Conservation (phyloP, 176 grass and related monocot genomes). For the Aegilops sharonensis region DNA sequence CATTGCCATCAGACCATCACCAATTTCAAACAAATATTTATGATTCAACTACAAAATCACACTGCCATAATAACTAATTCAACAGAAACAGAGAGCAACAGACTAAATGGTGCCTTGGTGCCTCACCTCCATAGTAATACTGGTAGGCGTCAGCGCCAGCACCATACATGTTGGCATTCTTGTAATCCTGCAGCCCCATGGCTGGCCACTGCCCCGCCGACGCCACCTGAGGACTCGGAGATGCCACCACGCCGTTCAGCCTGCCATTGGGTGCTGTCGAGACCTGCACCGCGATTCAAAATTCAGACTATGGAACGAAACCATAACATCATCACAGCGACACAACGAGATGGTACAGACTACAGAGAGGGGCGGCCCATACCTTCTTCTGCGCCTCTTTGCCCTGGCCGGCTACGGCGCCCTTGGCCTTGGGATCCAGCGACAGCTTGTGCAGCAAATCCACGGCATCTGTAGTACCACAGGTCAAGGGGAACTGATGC, state of each 20-base stretch:
- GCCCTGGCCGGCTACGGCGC: constrained; percentile 36
- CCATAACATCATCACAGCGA: not conserved
- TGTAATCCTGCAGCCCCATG: constrained; percentile 44
- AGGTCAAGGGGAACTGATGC: constrained; percentile 43
- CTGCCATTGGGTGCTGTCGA: constrained; percentile 5
- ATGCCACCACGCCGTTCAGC: constrained; percentile 20
- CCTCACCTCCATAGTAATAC: constrained; percentile 67
- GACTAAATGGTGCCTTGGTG: not conserved
- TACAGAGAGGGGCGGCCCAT: not conserved
- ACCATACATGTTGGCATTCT: constrained; percentile 42
- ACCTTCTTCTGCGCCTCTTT: constrained; percentile 45
- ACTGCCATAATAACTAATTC: not conserved
- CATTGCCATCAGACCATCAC: not conserved
- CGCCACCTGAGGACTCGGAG: constrained; percentile 4
- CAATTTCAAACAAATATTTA: not conserved
- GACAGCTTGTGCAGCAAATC: constrained; percentile 65
- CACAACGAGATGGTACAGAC: not conserved
- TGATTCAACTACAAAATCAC: not conserved
- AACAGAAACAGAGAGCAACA: not conserved
- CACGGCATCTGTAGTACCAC: constrained; percentile 35
- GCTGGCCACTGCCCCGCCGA: constrained; percentile 35
- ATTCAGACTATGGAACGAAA: not conserved
- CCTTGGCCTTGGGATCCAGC: constrained; percentile 48
- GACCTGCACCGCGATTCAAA: constrained; percentile 16
- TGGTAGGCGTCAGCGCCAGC: constrained; percentile 51